Percentiles rank a stretch among this genome's conserved stretches.
Conservation (phyloP, 208 protist genomes). For the Trypanosoma congolense region DNA sequence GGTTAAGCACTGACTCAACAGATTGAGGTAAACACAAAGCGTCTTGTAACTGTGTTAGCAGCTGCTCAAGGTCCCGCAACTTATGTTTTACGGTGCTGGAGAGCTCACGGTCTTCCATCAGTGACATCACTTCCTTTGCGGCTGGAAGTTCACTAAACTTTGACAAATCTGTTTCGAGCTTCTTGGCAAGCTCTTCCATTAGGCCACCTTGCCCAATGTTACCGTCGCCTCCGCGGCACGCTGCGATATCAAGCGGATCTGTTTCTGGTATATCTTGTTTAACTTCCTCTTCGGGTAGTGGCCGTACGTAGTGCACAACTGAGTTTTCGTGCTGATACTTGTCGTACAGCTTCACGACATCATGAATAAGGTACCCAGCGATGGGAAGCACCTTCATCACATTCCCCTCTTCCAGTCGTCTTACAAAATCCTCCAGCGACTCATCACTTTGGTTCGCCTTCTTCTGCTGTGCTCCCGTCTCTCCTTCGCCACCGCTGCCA, state of each 20-base stretch:
- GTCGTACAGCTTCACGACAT: constrained; percentile 24
- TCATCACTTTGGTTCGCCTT: neutral
- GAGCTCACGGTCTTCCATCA: constrained; percentile 3
- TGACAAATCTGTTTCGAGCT: constrained; percentile 9
- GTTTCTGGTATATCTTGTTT: constrained; percentile 42
- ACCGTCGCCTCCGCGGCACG: neutral
- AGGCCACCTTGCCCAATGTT: neutral
- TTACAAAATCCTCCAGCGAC: constrained; percentile 16
- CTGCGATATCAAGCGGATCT: neutral
- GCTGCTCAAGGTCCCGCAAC: constrained; percentile 3
- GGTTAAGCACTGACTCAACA: neutral
- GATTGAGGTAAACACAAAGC: constrained; percentile 1
- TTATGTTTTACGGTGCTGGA: neutral
- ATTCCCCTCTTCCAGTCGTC: constrained; percentile 21
- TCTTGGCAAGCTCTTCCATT: constrained; percentile 10
- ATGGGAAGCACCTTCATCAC: constrained; percentile 52
- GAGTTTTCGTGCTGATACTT: constrained; percentile 59
- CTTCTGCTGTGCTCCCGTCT: too few species aligned
- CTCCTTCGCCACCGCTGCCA: neutral
- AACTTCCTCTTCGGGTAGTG: constrained; percentile 26
- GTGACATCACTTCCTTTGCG: constrained; percentile 12
- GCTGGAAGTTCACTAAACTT: constrained; percentile 4
- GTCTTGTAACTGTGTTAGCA: constrained; percentile 3
- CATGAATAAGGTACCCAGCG: constrained; percentile 27
- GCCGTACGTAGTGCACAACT: constrained; percentile 49